phyloP scores from a whole-genome alignment of 305 asterid genomes.

The Fraxinus velutina region DNA sequence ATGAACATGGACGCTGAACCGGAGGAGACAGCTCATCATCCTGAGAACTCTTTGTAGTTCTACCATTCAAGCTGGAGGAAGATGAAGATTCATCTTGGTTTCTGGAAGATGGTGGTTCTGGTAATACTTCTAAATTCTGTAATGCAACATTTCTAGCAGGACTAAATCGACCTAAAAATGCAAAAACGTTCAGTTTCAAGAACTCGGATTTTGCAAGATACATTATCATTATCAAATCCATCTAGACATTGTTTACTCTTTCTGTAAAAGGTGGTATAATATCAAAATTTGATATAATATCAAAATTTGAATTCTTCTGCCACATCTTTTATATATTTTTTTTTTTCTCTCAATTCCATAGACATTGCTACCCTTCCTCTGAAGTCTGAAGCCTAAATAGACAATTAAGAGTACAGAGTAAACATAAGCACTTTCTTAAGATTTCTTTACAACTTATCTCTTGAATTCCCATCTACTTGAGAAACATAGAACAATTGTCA shows the following conservation, averaged over 20 bases:
- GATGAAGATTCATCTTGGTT: slow-evolving; percentile 86
- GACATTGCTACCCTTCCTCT: not conserved
- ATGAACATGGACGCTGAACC: slow-evolving; percentile 56
- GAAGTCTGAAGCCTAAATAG: not conserved
- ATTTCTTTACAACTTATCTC: not conserved
- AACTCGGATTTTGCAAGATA: not conserved
- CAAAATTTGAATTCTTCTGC: not conserved
- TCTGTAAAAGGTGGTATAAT: not conserved
- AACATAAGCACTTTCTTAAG: not conserved
- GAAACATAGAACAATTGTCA: not conserved
- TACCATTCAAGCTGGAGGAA: slow-evolving; percentile 76
- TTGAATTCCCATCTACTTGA: not conserved
- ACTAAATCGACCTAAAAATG: slow-evolving; percentile 55
- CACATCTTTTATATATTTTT: not conserved
- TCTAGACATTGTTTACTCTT: not conserved
- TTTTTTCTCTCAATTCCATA: not conserved
- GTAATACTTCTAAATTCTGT: slow-evolving; percentile 66
- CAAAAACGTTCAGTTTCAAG: not conserved
- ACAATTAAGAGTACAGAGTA: not conserved
- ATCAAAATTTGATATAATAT: not conserved
- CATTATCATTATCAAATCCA: not conserved
- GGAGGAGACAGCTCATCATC: slow-evolving; percentile 80
- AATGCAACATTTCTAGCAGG: slow-evolving; percentile 57
- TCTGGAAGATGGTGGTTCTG: slow-evolving; percentile 79
- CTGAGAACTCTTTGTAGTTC: slow-evolving; percentile 63